These are phyloP conservation scores for Orbilia javanica DNA, from an alignment of 2,329 filamentous ascomycete genomes.

Conservation along the genomic window DNA sequence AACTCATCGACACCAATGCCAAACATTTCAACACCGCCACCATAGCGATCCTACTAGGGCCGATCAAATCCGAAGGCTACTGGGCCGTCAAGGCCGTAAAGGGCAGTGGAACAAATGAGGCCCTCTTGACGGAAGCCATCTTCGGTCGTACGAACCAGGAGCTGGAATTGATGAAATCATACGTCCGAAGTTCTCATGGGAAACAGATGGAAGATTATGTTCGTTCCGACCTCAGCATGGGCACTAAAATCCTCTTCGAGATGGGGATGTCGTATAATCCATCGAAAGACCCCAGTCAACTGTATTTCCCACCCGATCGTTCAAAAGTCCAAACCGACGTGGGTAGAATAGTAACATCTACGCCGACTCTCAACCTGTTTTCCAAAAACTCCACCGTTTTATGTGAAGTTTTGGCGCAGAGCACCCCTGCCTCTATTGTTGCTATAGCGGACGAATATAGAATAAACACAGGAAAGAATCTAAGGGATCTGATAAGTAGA, in stretches of 20 bases:
- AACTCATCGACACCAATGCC: conserved; percentile 73
- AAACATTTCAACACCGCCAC: conserved; percentile 79
- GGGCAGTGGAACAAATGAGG: conserved; percentile 87
- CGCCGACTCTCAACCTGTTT: conserved; percentile 44
- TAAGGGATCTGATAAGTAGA: conserved; percentile 81
- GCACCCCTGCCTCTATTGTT: conserved; percentile 85
- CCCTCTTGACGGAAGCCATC: conserved; percentile 85
- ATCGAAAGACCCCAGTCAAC: conserved; percentile 67
- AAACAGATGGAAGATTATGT: conserved; percentile 78
- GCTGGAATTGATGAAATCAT: conserved; percentile 83
- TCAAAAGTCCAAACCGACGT: conserved; percentile 19
- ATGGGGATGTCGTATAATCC: conserved; percentile 82
- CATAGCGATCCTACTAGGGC: conserved; percentile 81
- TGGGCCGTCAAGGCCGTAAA: conserved; percentile 78
- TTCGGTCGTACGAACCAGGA: conserved; percentile 88
- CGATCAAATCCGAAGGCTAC: conserved; percentile 80
- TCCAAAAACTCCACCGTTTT: conserved; percentile 79
- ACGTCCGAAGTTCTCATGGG: conserved; percentile 77
- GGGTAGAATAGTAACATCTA: conserved; percentile 38
- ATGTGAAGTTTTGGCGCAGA: conserved; percentile 80
- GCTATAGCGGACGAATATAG: conserved; percentile 83
- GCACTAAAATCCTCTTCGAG: conserved; percentile 86
- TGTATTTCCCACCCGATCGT: not conserved
- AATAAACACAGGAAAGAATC: conserved; percentile 76
- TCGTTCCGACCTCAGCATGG: conserved; percentile 82